These are phyloP conservation scores for Cladosporium velox DNA, from an alignment of 2,329 filamentous ascomycete species.

Conservation along the genomic window DNA sequence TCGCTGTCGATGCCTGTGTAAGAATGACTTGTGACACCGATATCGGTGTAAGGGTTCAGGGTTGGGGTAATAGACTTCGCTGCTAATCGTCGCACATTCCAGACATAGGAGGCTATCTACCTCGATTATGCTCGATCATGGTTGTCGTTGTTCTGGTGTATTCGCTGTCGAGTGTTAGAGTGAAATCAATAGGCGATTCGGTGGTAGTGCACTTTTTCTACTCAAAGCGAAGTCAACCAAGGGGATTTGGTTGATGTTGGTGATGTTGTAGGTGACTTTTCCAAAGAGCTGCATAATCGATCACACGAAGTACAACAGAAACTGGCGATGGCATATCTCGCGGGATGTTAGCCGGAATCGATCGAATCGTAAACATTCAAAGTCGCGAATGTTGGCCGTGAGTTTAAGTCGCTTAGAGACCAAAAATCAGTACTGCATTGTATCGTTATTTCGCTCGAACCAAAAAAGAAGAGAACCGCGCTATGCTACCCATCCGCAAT, in stretches of 20 bases:
- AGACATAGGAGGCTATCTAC: background rate
- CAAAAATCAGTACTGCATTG: background rate
- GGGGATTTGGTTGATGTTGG: background rate
- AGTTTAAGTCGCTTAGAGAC: background rate
- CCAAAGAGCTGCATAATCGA: no score
- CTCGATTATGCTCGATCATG: background rate
- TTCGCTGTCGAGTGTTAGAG: background rate
- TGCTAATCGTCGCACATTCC: background rate
- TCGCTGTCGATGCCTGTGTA: no score
- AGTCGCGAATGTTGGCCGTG: no score
- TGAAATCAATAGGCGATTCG: background rate
- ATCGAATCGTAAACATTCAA: no score
- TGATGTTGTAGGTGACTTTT: background rate
- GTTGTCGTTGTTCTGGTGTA: background rate
- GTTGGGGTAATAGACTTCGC: background rate
- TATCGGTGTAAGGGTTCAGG: background rate
- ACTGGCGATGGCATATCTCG: background rate
- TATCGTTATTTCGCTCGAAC: background rate
- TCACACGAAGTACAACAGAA: background rate
- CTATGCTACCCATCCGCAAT: slow-evolving; percentile 3
- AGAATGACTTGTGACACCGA: background rate
- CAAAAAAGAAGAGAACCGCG: background rate
- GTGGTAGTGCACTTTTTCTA: background rate
- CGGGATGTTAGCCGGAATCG: background rate
- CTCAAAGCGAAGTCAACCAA: background rate